phyloP scores from a whole-genome alignment of 768 basidiomycete genomes.

The Leucosporidium creatinivorum region DNA sequence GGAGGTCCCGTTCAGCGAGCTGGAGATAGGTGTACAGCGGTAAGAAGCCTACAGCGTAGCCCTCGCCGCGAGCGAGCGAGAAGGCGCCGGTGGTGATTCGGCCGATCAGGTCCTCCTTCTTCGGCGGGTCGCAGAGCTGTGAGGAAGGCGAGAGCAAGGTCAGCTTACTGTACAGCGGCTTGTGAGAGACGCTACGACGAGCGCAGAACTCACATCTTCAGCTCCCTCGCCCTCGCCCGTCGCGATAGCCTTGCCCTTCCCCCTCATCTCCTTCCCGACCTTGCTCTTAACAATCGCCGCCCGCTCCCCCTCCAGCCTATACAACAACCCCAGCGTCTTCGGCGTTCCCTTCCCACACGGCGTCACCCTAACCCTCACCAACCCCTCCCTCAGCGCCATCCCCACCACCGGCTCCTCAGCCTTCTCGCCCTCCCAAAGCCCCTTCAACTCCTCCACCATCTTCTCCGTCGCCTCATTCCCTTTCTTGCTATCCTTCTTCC shows the following conservation, averaged over 20 bases:
- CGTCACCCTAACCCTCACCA: conserved; percentile 60
- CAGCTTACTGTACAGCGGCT: not conserved
- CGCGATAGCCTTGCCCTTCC: conserved; percentile 35
- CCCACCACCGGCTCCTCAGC: conserved; percentile 51
- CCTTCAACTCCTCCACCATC: conserved; percentile 59
- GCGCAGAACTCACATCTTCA: conserved; percentile 10
- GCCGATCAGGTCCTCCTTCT: conserved; percentile 49
- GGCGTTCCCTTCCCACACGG: conserved; percentile 65
- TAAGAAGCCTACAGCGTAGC: conserved; percentile 68
- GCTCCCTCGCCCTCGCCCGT: conserved; percentile 28
- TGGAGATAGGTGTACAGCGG: conserved; percentile 46
- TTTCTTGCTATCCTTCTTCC: conserved; percentile 13
- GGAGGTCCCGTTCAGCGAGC: not conserved
- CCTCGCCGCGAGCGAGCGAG: conserved; percentile 69
- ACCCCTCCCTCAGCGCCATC: conserved; percentile 3
- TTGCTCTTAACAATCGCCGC: conserved; percentile 49
- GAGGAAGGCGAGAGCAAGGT: not conserved
- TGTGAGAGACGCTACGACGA: not conserved
- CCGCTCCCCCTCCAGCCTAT: conserved; percentile 55
- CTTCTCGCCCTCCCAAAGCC: conserved; percentile 58
- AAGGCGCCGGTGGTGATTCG: conserved; percentile 77
- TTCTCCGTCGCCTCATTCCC: not conserved
- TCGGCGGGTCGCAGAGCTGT: conserved; percentile 18
- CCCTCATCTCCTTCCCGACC: conserved; percentile 4
- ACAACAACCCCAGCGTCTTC: conserved; percentile 66